Evolutionary conservation across 108 stramenopile species (phyloP).

Genomic region (Schizochytrium sp.): DNA sequence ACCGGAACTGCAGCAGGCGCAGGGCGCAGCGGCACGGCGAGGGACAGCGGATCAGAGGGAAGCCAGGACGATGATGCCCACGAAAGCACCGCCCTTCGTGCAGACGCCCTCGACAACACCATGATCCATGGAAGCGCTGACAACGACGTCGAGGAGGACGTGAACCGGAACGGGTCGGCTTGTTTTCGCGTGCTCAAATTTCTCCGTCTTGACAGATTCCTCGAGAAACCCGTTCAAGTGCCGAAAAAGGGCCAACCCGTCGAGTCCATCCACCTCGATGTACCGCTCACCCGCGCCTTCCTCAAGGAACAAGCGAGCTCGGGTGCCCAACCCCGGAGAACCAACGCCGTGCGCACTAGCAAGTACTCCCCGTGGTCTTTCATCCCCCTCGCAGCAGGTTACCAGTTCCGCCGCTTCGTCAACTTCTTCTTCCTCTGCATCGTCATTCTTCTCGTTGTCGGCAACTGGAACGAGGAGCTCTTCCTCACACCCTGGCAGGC

Average conservation of each 20-base stretch:
- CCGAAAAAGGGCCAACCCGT: background rate
- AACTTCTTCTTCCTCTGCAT: slow-evolving; percentile 93
- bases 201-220: background rate
- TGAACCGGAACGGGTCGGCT: background rate
- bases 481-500: slow-evolving; percentile 78
- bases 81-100: no score
- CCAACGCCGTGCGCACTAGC: background rate
- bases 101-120: no score
- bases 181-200: background rate
- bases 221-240: background rate
- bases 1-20: no score
- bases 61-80: no score
- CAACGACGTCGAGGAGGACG: background rate
- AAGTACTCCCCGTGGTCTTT: slow-evolving; percentile 42
- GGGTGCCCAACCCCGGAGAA: background rate
- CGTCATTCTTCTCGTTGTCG: slow-evolving; percentile 79
- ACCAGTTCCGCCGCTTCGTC: slow-evolving; percentile 45
- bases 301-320: background rate
- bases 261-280: background rate
- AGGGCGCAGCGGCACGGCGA: no score
- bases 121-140: background rate
- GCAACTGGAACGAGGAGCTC: slow-evolving; percentile 57
- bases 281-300: background rate
- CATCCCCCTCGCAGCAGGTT: slow-evolving; percentile 35
- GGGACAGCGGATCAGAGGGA: no score